Evolutionary conservation across 2,329 filamentous ascomycete species (phyloP).

Genomic region (Ophiostoma montium): DNA sequence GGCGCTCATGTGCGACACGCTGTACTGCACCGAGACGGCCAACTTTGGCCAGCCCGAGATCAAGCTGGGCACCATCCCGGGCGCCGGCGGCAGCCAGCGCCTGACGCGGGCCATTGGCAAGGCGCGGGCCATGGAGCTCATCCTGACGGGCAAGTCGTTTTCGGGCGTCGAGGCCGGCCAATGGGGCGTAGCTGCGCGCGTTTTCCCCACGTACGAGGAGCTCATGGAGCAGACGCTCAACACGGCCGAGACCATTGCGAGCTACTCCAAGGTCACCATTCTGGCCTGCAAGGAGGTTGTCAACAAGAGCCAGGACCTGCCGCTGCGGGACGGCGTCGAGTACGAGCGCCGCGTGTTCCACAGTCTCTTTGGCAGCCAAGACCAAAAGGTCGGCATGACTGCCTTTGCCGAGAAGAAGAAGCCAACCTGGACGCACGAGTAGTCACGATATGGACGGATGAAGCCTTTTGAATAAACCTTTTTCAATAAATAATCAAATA

Average conservation of each 20-base stretch:
- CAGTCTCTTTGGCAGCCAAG: constrained; percentile 78
- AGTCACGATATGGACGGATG: constrained; percentile 14
- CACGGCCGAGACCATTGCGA: constrained; percentile 79
- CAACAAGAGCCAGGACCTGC: constrained; percentile 92
- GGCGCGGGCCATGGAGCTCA: constrained; percentile 79
- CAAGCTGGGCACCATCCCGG: constrained; percentile 84
- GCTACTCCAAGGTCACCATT: constrained; percentile 74
- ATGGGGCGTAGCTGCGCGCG: constrained; percentile 79
- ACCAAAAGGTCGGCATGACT: constrained; percentile 95
- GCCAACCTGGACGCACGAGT: constrained; percentile 77
- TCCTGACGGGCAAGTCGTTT: constrained; percentile 75
- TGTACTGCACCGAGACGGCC: constrained; percentile 69
- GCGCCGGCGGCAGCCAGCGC: constrained; percentile 81
- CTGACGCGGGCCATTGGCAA: constrained; percentile 74
- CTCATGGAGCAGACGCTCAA: constrained; percentile 68
- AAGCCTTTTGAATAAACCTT: not conserved
- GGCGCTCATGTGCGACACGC: constrained; percentile 91
- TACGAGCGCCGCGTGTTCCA: constrained; percentile 92
- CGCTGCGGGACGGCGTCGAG: constrained; percentile 80
- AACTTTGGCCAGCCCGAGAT: constrained; percentile 97
- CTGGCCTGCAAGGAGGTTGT: constrained; percentile 95
- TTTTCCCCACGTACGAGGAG: constrained; percentile 67
- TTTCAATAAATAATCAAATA: no score
- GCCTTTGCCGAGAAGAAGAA: constrained; percentile 94
- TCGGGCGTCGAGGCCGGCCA: constrained; percentile 69